Base-by-base conservation (phyloP, 2,329 filamentous ascomycete species). In the Colletotrichum sp. region DNA sequence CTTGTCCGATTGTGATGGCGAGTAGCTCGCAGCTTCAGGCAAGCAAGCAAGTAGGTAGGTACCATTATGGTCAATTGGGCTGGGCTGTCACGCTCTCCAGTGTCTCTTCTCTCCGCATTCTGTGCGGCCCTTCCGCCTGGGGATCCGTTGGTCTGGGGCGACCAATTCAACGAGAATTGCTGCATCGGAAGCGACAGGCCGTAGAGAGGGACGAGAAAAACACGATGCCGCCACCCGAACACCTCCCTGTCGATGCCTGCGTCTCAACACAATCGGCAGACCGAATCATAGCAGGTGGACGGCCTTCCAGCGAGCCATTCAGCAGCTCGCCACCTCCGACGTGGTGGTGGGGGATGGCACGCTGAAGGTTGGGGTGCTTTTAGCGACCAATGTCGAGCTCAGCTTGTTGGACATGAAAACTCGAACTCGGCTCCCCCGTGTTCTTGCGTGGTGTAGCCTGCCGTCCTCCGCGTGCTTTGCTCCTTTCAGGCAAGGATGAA, bases 101-200 rank as follows among this genome's bases (percentile, higher is more conserved):
- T 58, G 59, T 30, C 18, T 48, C 12, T 65, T n/a, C 62, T 26
- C 24, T 28, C n/a, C 36, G 13, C 32, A 28, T 30, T n/a, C 55
- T 43, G 28, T 28, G 56, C 2, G 13, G 24, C 28, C 38, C 38
- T 48, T 48, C 18, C 38, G 16, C 36, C 56, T 30, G 18, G 38
- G 38, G 38, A 48, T 52, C 4, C 32, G n/a, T 32, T 63, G 58
- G 55, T 43, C 58, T 69, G 38, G n/a, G 24, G 48, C 69, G 75
- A 73, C 28, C 62, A 77, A 73, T 77, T 77, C 69, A 72, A 77
- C 75, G 72, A 77, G 75, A 77, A 75, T 73, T 76, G 64, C 56
- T 69, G 68, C 73, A 67, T 68, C 58, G 58, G 43, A 38, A 48
- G 24, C 30, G 24, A 26, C 43, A 73, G 43, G 43, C 38, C 69